These are phyloP conservation scores for Malassezia vespertilionis DNA, from an alignment of 1,284 basidiomycete species.

Conservation along the genomic window DNA sequence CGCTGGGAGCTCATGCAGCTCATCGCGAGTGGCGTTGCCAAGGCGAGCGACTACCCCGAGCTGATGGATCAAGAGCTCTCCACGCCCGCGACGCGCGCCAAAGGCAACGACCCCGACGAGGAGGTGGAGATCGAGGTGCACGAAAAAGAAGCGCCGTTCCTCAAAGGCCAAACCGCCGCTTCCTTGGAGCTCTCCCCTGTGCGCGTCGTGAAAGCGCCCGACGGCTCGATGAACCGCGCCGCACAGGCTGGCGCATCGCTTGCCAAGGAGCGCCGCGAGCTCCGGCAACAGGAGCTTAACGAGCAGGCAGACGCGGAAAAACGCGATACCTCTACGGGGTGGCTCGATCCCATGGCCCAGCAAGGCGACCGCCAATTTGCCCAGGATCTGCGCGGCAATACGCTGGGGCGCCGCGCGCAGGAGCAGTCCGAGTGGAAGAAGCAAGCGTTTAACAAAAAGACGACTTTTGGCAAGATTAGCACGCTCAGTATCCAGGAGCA, in stretches of 20 bases:
- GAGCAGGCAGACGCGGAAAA: constrained; percentile 87
- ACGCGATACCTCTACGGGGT: constrained; percentile 82
- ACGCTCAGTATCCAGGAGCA: constrained; percentile 85
- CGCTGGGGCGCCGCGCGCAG: constrained; percentile 68
- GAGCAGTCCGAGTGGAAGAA: constrained; percentile 84
- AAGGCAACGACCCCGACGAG: constrained; percentile 35
- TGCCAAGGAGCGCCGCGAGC: constrained; percentile 85
- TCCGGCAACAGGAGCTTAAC: constrained; percentile 85
- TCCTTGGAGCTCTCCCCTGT: constrained; percentile 91
- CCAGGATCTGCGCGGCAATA: constrained; percentile 74
- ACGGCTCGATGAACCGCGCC: constrained; percentile 67
- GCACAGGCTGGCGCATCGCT: constrained; percentile 83
- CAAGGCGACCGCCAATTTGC: constrained; percentile 78
- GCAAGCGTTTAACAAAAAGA: constrained; percentile 88
- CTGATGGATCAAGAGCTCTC: constrained; percentile 59
- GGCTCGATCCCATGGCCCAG: constrained; percentile 96
- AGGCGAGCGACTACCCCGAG: constrained; percentile 89
- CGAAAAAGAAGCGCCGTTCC: constrained; percentile 91
- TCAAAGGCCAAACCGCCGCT: constrained; percentile 87
- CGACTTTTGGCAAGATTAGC: constrained; percentile 87
- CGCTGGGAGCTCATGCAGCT: constrained; percentile 99
- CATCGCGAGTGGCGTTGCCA: constrained; percentile 84
- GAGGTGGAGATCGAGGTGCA: constrained; percentile 94
- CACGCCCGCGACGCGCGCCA: constrained; percentile 27
- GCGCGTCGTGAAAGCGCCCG: constrained; percentile 66